Evolutionary conservation across 2,329 filamentous ascomycete species (phyloP).

Genomic region (Penicillium psychrosexuale): DNA sequence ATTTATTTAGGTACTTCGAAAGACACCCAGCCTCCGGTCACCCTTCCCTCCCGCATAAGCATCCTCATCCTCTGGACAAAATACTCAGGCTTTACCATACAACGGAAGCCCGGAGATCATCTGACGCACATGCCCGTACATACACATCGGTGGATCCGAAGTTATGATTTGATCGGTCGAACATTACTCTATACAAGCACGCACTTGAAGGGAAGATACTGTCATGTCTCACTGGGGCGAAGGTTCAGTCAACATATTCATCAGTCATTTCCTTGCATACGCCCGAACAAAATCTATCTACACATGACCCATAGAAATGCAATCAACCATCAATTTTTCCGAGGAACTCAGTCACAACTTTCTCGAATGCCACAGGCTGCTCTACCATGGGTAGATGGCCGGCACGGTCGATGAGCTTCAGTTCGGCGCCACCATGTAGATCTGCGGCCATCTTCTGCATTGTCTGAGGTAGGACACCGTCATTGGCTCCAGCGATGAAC

Average conservation of each 20-base stretch:
- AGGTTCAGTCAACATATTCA: background rate
- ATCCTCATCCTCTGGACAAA: background rate
- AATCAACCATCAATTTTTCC: slow-evolving; percentile 22
- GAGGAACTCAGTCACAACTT: slow-evolving; percentile 60
- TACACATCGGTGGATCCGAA: background rate
- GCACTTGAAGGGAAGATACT: background rate
- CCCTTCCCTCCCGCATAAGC: background rate
- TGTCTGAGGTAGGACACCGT: slow-evolving; percentile 71
- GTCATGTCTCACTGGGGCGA: background rate
- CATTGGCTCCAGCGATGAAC: slow-evolving; percentile 69
- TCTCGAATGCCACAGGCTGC: slow-evolving; percentile 64
- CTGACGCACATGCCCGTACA: background rate
- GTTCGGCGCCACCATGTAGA: slow-evolving; percentile 57
- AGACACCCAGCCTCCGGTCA: background rate
- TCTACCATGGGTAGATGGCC: slow-evolving; percentile 87
- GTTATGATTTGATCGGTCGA: background rate
- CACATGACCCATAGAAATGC: slow-evolving; percentile 10
- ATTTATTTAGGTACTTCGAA: background rate
- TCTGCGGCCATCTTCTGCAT: slow-evolving; percentile 70
- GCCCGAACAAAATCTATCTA: background rate
- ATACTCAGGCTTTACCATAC: background rate
- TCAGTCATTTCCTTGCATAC: background rate
- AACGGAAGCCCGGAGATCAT: background rate
- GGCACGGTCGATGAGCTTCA: slow-evolving; percentile 65
- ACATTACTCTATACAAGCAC: background rate